Conservation (phyloP, 2,329 filamentous ascomycete genomes). For the Trichoderma atrobrunneum region DNA sequence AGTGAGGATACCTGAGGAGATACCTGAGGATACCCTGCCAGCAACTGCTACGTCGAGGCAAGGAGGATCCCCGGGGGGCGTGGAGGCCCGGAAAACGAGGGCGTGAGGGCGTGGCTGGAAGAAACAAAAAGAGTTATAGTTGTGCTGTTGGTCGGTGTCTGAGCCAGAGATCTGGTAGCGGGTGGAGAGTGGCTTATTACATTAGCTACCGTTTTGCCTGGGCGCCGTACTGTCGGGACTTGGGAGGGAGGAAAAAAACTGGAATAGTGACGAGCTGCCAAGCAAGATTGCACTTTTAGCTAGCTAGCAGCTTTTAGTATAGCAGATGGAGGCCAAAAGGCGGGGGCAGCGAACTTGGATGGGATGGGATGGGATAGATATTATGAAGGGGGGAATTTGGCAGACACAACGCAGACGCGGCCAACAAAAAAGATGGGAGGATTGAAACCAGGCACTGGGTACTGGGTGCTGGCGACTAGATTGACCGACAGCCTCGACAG, state of each 20-base stretch:
- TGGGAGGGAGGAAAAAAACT: background rate
- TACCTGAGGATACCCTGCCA: background rate
- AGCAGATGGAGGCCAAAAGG: background rate
- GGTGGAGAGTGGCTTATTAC: constrained; percentile 15
- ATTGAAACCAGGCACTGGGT: background rate
- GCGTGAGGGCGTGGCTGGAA: background rate
- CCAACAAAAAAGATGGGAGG: background rate
- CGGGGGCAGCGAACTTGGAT: background rate
- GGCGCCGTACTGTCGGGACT: constrained; percentile 17
- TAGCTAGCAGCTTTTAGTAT: background rate
- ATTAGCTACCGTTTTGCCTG: constrained; percentile 10
- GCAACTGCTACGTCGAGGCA: background rate
- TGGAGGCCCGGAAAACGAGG: background rate
- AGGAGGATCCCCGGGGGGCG: background rate
- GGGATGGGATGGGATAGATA: background rate
- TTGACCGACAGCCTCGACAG: too few relatives aligned
- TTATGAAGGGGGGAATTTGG: background rate
- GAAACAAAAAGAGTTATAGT: background rate
- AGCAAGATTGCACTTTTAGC: background rate
- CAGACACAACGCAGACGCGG: background rate
- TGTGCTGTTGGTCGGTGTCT: constrained; percentile 9
- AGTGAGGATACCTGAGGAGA: background rate
- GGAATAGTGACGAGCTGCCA: background rate
- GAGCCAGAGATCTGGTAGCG: constrained; percentile 16
- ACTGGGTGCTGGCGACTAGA: background rate